Evolutionary conservation across 192 early-diverging fungal species (phyloP), one percentile per base, ranked within the genome.

Genomic region (Polychytrium aggregatum): DNA sequence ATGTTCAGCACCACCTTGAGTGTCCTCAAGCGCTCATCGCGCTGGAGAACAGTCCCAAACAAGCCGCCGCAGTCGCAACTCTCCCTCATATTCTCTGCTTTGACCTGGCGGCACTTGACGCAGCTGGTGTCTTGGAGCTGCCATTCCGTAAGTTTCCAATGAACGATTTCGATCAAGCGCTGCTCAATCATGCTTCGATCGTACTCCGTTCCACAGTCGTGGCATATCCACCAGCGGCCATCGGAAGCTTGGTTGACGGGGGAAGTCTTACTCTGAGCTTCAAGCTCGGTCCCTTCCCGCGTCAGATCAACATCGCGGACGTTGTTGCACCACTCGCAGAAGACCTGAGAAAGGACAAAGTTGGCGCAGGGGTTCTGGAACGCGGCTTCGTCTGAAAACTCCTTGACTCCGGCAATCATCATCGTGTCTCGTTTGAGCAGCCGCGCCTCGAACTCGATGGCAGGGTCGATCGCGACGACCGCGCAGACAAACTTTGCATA

Each of bases 121-220:
- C 94, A 98, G 21, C 70, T 67, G 37, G 92, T 45, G 44, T 94
- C 91, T 63, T 98, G 94, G 43, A 84, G 68, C 63, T 98, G 92
- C 70, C 83, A 95, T 3, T 77, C 73, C 48, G 76, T 57, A 22
- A 90, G 22, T 31, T 72, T 66, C 8, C 63, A 59, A 18, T 84
- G 66, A 6, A 92, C 65, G 44, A 89, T 75, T 43, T 81, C 74
- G 16, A 94, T 68, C 36, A 98, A 72, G 5, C 76, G 68, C 57
- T 87, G 82, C 64, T 98, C 95, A 40, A 98, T 86, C 1, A 67
- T 62, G 20, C 56, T 45, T 3, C 72, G 71, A 48, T 93, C 87
- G 53, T 98, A 96, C 44, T 83, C 80, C 17, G 72, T 72, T 9
- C 71, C 65, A 44, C 95, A 98, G 16, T 65, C 79, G 29, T 71